Evolutionary conservation across 148 eudicot genomes (phyloP).

Genomic region (Agrostemma githago): DNA sequence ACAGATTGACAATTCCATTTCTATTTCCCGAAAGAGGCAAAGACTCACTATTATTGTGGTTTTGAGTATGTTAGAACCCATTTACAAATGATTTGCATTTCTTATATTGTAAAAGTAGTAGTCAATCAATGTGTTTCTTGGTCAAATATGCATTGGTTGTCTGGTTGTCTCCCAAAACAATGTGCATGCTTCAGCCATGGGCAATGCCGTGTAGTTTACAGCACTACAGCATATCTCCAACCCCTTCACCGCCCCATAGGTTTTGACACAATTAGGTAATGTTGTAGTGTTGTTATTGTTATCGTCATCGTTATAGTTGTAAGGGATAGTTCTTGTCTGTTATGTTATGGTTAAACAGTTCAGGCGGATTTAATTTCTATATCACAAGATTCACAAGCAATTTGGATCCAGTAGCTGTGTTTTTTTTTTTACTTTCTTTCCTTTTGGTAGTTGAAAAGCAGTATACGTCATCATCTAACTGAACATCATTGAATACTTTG

Average conservation of each 20-base stretch:
- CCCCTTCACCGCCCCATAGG: background rate
- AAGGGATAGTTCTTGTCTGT: background rate
- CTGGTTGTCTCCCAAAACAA: background rate
- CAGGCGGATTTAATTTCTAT: background rate
- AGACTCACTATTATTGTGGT: background rate
- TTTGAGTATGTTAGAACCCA: background rate
- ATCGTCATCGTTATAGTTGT: background rate
- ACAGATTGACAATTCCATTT: background rate
- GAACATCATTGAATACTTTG: slow-evolving; percentile 5
- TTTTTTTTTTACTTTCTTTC: slow-evolving; percentile 2
- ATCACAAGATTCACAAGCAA: background rate
- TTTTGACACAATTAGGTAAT: background rate
- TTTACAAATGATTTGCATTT: background rate
- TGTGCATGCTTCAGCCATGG: background rate
- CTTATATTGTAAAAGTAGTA: background rate
- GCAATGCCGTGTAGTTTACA: background rate
- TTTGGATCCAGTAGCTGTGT: slow-evolving; percentile 5
- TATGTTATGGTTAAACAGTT: background rate
- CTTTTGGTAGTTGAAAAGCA: background rate
- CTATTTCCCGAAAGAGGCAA: background rate
- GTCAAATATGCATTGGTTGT: background rate
- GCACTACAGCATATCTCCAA: background rate
- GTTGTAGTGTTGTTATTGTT: background rate
- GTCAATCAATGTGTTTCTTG: background rate
- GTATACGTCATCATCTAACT: background rate